Evolutionary conservation across 129 eudicot genomes (phyloP), one percentile per base, ranked within the genome.

Genomic region (Centaurea solstitialis): DNA sequence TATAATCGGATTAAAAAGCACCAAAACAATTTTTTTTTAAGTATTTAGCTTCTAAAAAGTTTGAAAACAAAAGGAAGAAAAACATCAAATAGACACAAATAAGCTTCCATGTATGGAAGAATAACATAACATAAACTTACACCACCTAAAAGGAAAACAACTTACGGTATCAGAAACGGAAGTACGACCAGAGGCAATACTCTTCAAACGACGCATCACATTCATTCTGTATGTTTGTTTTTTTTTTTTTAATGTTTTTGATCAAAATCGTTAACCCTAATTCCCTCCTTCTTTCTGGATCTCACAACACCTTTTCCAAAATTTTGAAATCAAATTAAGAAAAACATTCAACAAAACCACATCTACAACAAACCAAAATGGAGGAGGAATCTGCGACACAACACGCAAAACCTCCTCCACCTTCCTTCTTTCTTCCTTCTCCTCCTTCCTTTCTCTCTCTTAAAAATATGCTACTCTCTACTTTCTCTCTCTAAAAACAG

Each of bases 161-260:
- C 75, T 66, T 89, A 96, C 99, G 72, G 93, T 87, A 87, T 96
- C 99, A 37, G 99, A 96, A 74, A 93, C 86, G 77, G 99, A 93
- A 37, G 95, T 67, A 45, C 99, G 96, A 39, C 96, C 98, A 67
- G 99, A 93, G 80, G 99, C 97, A 43, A 96, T 86, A 86, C 97
- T 93, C 89, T 93, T 96, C 43, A 96, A 89, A 73, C 99, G 93
- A 62, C 99, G 92, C 97, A 95, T 89, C 80, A 91, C 89, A 86
- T 96, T 96, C 99, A 96, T 94, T 22, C 6, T 82, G 50, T 13
- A 26, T 26, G 30, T 26, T 0, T 26, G 30, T 26, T 26, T n/a
- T n/a, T n/a, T n/a, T n/a, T n/a, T n/a, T n/a, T n/a, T n/a, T 26
- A 2, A 26, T 26, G 30, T 26, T 26, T 26, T 53, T 64, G 28